These are phyloP conservation scores for Colletotrichum liriopes DNA, from an alignment of 2,329 filamentous ascomycete species.

Conservation along the genomic window DNA sequence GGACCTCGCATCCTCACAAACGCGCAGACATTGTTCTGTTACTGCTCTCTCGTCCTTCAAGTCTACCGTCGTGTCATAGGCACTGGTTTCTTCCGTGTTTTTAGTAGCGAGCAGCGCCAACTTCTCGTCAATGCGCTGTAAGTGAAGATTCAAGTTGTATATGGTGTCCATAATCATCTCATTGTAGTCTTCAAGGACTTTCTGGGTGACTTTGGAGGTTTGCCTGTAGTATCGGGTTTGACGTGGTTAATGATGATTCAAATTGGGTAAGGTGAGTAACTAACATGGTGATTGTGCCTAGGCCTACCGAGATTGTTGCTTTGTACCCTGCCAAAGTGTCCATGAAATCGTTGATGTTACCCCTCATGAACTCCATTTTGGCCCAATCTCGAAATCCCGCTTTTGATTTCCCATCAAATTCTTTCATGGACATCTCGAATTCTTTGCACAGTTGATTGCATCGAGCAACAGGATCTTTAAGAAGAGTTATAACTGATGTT, in stretches of 20 bases:
- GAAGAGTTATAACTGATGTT: slow-evolving; percentile 49
- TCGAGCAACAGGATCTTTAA: slow-evolving; percentile 54
- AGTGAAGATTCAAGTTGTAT: slow-evolving; percentile 53
- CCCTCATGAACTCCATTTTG: slow-evolving; percentile 59
- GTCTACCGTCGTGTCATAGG: slow-evolving; percentile 47
- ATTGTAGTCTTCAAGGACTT: slow-evolving; percentile 54
- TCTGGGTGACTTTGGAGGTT: slow-evolving; percentile 50
- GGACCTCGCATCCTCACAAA: slow-evolving; percentile 55
- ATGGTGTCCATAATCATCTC: slow-evolving; percentile 56
- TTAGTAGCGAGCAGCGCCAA: slow-evolving; percentile 44
- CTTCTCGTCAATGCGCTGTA: slow-evolving; percentile 56
- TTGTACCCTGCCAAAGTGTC: slow-evolving; percentile 57
- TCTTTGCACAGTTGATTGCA: slow-evolving; percentile 55
- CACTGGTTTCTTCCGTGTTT: slow-evolving; percentile 35
- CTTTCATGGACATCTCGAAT: slow-evolving; percentile 54
- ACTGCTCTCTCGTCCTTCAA: slow-evolving; percentile 55
- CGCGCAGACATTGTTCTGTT: slow-evolving; percentile 56
- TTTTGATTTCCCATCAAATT: slow-evolving; percentile 53
- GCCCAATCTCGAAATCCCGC: slow-evolving; percentile 56
- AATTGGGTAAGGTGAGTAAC: slow-evolving; percentile 39
- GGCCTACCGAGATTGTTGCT: slow-evolving; percentile 55
- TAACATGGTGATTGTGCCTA: slow-evolving; percentile 56
- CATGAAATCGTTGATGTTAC: slow-evolving; percentile 58
- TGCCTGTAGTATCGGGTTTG: slow-evolving; percentile 45
- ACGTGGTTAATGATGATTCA: background rate